Percentiles rank a stretch among this genome's conserved stretches.
These are phyloP conservation scores for Brassica juncea DNA, from an alignment of 345 rosid genomes.

Conservation along the genomic window DNA sequence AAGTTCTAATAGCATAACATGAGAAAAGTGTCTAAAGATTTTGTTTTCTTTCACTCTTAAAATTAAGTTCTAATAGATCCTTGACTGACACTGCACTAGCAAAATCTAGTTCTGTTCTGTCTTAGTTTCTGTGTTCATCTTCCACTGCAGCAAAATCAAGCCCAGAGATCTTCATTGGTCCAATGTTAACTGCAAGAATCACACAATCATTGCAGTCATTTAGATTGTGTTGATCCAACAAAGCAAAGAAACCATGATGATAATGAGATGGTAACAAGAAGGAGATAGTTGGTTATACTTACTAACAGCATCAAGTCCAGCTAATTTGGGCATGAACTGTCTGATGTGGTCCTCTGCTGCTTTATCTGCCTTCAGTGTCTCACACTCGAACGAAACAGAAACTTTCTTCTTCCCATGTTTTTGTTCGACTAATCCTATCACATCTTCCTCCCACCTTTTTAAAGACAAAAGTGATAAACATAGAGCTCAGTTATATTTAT, in stretches of 20 bases:
- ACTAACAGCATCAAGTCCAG: conserved; percentile 86
- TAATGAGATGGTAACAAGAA: conserved; percentile 2
- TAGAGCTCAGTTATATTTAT: conserved; percentile 2
- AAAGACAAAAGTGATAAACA: not conserved
- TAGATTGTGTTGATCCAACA: not conserved
- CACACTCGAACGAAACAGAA: conserved; percentile 70
- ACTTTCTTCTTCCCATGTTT: conserved; percentile 66
- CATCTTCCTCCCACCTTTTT: conserved; percentile 77
- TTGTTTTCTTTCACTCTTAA: not conserved
- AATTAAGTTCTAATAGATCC: not conserved
- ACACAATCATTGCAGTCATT: conserved; percentile 1
- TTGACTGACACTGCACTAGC: not conserved
- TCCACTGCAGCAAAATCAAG: conserved; percentile 57
- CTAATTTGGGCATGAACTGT: conserved; percentile 83
- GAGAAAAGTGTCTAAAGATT: not conserved
- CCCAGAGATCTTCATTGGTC: conserved; percentile 69
- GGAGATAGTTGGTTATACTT: conserved; percentile 29
- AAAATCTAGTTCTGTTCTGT: not conserved
- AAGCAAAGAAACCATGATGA: not conserved
- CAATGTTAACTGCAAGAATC: conserved; percentile 71
- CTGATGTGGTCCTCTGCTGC: conserved; percentile 88
- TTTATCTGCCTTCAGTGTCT: conserved; percentile 85
- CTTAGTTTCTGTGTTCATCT: conserved; percentile 30
- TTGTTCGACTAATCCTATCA: conserved; percentile 67
- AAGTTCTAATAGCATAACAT: not conserved